These are phyloP conservation scores for Ceratonia siliqua DNA, from an alignment of 306 rosid genomes.

Conservation along the genomic window DNA sequence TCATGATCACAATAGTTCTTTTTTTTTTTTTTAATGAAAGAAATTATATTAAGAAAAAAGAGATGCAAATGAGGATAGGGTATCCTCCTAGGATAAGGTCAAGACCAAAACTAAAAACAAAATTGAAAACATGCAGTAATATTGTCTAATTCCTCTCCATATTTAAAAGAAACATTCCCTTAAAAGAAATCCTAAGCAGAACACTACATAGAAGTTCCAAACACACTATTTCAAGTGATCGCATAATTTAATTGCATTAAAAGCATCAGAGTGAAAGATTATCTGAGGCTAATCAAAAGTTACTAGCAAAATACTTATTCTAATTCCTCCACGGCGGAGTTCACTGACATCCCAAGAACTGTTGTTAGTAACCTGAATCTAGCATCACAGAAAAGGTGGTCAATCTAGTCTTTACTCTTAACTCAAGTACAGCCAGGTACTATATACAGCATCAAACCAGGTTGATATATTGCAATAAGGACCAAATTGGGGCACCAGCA, in stretches of 20 bases:
- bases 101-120: too few relatives aligned
- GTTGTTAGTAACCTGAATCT: background rate
- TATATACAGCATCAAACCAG: background rate
- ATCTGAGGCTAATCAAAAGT: background rate
- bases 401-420: background rate
- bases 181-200: too few relatives aligned
- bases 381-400: background rate
- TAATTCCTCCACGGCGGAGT: background rate
- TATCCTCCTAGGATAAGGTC: too few relatives aligned
- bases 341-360: conserved; percentile 4
- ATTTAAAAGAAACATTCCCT: too few relatives aligned
- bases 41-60: too few relatives aligned
- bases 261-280: background rate
- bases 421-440: background rate
- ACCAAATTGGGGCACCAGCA: background rate
- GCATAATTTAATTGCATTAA: background rate
- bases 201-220: too few relatives aligned
- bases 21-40: too few relatives aligned
- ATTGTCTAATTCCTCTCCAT: too few relatives aligned
- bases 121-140: too few relatives aligned
- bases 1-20: too few relatives aligned
- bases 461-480: background rate
- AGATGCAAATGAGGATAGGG: too few relatives aligned
- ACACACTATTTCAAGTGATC: background rate
- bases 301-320: background rate